Percentiles rank a stretch among this genome's conserved stretches.
Conservation (phyloP, 352 stramenopile species). For the Globisporangium cystogenes region DNA sequence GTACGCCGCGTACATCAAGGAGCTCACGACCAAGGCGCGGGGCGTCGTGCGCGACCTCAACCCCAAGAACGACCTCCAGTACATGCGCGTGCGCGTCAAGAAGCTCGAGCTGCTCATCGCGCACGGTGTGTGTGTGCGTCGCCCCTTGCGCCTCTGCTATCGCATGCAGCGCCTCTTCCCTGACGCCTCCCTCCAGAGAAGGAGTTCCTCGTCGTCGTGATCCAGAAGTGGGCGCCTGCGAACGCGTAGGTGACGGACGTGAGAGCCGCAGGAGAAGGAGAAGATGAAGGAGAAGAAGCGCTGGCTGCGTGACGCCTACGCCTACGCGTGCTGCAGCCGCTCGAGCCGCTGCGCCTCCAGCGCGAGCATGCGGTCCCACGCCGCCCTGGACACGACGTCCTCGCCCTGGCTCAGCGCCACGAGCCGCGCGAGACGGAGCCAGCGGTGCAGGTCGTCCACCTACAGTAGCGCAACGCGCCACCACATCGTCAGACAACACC, state of each 20-base stretch:
- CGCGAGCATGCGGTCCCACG: conserved; percentile 57
- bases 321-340: conserved; percentile 13
- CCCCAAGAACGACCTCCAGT: conserved; percentile 93
- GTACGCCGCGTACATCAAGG: conserved; percentile 90
- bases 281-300: neutral
- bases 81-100: conserved; percentile 91
- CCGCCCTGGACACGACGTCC: conserved; percentile 31
- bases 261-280: neutral
- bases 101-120: conserved; percentile 92
- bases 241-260: too few species aligned
- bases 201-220: conserved; percentile 93
- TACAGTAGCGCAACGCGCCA: conserved; percentile 14
- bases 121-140: conserved; percentile 53
- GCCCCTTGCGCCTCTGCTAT: too few species aligned
- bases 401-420: conserved; percentile 59
- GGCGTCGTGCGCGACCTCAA: conserved; percentile 93
- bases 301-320: neutral
- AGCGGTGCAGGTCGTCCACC: conserved; percentile 74
- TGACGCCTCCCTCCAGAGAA: conserved; percentile 42
- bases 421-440: conserved; percentile 66
- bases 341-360: conserved; percentile 41
- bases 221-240: conserved; percentile 88
- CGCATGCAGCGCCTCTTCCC: neutral
- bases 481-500: conserved; percentile 1
- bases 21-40: conserved; percentile 86